phyloP scores from a whole-genome alignment of 805 yeast genomes.

The Wickerhamomyces alni region DNA sequence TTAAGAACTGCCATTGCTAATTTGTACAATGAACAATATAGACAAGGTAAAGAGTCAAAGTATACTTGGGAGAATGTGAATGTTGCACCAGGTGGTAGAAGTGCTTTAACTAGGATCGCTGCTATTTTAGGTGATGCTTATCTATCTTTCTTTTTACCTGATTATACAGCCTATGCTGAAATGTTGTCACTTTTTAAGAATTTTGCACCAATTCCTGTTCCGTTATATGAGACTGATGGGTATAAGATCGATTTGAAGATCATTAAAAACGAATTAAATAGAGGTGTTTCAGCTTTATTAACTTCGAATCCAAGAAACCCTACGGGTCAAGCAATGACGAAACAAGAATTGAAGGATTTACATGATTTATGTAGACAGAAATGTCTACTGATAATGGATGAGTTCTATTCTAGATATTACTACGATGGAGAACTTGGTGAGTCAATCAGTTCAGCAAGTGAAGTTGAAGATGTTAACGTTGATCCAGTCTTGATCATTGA shows the following conservation, averaged over 20 bases:
- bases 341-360: conserved; percentile 38
- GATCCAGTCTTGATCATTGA: conserved; percentile 57
- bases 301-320: conserved; percentile 63
- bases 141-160: conserved; percentile 54
- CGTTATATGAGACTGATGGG: conserved; percentile 49
- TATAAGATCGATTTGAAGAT: conserved; percentile 49
- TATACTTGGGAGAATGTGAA: conserved; percentile 57
- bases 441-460: conserved; percentile 43
- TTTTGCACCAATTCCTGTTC: conserved; percentile 59
- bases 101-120: conserved; percentile 57
- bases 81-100: conserved; percentile 60
- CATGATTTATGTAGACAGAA: conserved; percentile 46
- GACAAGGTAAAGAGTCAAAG: conserved; percentile 41
- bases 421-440: conserved; percentile 50
- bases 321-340: conserved; percentile 48
- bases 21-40: conserved; percentile 47
- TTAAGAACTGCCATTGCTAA: conserved; percentile 54
- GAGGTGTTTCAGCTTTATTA: conserved; percentile 53
- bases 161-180: conserved; percentile 60
- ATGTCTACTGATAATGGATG: conserved; percentile 58
- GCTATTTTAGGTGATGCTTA: conserved; percentile 55
- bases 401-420: conserved; percentile 53
- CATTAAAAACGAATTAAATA: conserved; percentile 42
- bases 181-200: conserved; percentile 58
- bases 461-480: conserved; percentile 45